A percentile compares a stretch with the other conserved stretches of the same genome.
phyloP scores from a whole-genome alignment of 768 basidiomycete genomes.

The Mycena venus region DNA sequence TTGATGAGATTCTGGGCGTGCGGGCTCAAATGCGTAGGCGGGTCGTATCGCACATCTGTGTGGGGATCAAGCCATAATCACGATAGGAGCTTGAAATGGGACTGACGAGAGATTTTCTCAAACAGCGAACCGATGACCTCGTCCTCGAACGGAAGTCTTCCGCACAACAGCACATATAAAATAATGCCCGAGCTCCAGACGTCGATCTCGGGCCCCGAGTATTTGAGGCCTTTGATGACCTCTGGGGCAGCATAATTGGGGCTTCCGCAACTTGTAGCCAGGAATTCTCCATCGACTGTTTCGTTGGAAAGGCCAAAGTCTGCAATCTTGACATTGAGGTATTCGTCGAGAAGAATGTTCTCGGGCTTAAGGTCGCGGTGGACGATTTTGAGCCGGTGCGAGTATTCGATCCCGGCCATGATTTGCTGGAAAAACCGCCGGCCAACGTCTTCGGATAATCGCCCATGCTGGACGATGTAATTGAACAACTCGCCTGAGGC shows the following conservation, averaged over 20 bases:
- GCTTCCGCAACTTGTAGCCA: slow-evolving; percentile 97
- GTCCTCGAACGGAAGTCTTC: slow-evolving; percentile 96
- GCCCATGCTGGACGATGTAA: slow-evolving; percentile 95
- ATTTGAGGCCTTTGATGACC: slow-evolving; percentile 94
- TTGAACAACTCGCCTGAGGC: slow-evolving; percentile 98
- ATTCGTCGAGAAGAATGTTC: slow-evolving; percentile 89
- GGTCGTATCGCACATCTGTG: slow-evolving; percentile 87
- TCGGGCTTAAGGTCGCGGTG: slow-evolving; percentile 99
- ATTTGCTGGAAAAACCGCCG: slow-evolving; percentile 98
- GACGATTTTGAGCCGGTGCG: slow-evolving; percentile 95
- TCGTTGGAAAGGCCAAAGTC: slow-evolving; percentile 98
- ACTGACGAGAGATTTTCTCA: slow-evolving; percentile 91
- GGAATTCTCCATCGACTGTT: slow-evolving; percentile 95
- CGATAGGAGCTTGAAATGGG: background rate
- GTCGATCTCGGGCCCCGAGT: slow-evolving; percentile 98
- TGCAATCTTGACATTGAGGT: slow-evolving; percentile 96
- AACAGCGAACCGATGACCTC: slow-evolving; percentile 94
- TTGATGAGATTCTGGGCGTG: slow-evolving; percentile 87
- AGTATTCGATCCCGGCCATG: slow-evolving; percentile 97
- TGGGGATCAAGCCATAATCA: slow-evolving; percentile 19
- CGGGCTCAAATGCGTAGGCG: slow-evolving; percentile 83
- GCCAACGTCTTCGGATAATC: slow-evolving; percentile 89
- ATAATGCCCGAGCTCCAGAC: slow-evolving; percentile 99
- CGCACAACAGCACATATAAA: slow-evolving; percentile 97
- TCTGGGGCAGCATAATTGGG: slow-evolving; percentile 99